Evolutionary conservation across 2,329 filamentous ascomycete genomes (phyloP).

Genomic region (Colletotrichum liaoningense): DNA sequence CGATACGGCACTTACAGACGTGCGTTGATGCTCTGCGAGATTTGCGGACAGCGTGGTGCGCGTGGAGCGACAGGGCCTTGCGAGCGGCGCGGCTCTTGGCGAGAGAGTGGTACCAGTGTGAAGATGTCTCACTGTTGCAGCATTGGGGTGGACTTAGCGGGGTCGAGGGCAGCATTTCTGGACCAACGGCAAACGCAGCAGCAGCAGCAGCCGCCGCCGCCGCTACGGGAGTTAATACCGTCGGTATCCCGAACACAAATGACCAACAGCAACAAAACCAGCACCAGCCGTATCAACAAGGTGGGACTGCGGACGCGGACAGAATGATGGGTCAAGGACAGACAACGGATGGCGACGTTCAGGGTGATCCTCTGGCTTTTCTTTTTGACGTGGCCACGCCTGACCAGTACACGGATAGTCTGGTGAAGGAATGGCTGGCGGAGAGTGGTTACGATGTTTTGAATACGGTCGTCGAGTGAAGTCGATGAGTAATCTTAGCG

Average conservation of each 20-base stretch:
- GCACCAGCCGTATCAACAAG: not conserved
- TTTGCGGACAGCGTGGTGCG: constrained; percentile 32
- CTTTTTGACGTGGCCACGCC: constrained; percentile 8
- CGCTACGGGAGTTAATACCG: too few relatives aligned
- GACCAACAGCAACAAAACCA: not conserved
- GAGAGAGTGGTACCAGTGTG: constrained; percentile 36
- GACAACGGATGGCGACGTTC: not conserved
- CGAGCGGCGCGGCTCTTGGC: constrained; percentile 32
- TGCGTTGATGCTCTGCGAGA: constrained; percentile 36
- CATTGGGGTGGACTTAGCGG: not conserved
- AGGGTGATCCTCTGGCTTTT: not conserved
- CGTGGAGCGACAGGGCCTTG: constrained; percentile 35
- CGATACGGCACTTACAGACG: constrained; percentile 29
- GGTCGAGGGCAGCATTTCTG: not conserved
- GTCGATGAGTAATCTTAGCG: not conserved
- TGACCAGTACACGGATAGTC: constrained; percentile 16
- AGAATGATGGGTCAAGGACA: not conserved
- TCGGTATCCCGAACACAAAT: not conserved
- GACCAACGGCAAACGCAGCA: not conserved
- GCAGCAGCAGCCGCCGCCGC: not conserved
- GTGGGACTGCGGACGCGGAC: not conserved
- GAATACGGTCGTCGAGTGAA: not conserved
- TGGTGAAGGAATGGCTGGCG: constrained; percentile 16
- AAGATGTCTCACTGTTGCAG: constrained; percentile 29
- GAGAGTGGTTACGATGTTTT: constrained; percentile 11